Base-by-base conservation (phyloP, 768 basidiomycete genomes). In the Rhodotorula babjevae region DNA sequence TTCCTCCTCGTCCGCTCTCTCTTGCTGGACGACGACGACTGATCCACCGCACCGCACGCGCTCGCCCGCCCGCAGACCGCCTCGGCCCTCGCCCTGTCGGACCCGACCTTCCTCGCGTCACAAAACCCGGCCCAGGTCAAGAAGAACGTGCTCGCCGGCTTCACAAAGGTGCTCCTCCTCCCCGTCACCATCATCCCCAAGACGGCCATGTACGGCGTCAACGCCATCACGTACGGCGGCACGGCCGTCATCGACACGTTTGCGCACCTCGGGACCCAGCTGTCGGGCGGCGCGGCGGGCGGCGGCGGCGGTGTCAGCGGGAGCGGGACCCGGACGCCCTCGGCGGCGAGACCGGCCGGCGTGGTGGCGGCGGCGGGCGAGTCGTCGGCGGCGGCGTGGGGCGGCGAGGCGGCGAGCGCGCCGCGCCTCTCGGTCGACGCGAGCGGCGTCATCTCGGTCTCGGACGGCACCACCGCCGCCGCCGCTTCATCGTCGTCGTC, bases 101-200 rank as follows among this genome's bases (percentile, higher is more conserved):
- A 78, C 66, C 80, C 77, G 68, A 88, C 90, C 55, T 95, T 97
- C 82, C 84, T 96, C 6, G 83, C 85, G 29, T 89, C 93, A 2
- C 86, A 89, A 64, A 95, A 97, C 78, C 95, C 95, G 0, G 92
- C 92, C 2, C 87, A 87, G 72, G 87, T 94, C 70, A 99, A 99
- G 78, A 88, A 92, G 55, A 96, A 90, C 76, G 91, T 98, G 15
- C 85, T 98, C 2, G 89, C 92, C 0, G 91, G 92, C 0, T 98
- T 99, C 81, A 90, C 91, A 5, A 89, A 91, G 71, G 86, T 92
- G 2, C 87, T 99, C 12, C 83, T 98, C 0, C 84, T 98, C 0
- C 95, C 96, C 0, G 96, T 99, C 27, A 96, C 94, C 2, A 95
- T 98, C 79, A 93, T 98, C 4, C 95, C 95, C 0, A 87, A 90